Base-by-base conservation (phyloP, 345 rosid genomes). In the Rhodamnia argentea region DNA sequence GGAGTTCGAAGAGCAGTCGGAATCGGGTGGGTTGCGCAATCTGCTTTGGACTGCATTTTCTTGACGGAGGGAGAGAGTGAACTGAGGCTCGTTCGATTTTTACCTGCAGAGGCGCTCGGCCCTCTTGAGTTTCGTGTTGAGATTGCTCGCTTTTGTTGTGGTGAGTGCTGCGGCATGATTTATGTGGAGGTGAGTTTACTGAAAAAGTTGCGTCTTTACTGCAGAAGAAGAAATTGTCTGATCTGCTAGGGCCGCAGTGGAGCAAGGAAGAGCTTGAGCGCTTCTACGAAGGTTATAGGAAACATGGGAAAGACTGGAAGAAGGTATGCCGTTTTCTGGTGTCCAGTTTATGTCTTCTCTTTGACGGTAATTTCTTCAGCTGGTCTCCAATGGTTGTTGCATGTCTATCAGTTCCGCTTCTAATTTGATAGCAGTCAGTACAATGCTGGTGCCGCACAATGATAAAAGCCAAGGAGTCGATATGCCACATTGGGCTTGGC, bases 161-260 rank as follows among this genome's bases (percentile, higher is more conserved):
- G 42, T 26, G 6, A n/a, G 51, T 16, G 10, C 3, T n/a, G 55
- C n/a, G n/a, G n/a, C 20, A 52, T 52, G 55, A 52, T 4, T 52
- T 52, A 15, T 52, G 55, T 52, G 55, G 5, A 52, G 55, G 18
- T 12, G 75, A 29, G 75, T 62, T 62, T 29, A 10, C 18, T 86
- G 24, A 56, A 32, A 9, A 47, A 83, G 85, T 88, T 84, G 52
- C 87, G 85, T 87, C 88, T 26, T 70, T 83, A 58, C 76, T 83
- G 6, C 89, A 93, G 95, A 93, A 95, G 94, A 94, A 90, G 92
- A 97, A 95, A 86, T 89, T 94, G 86, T 86, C 98, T 86, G 96
- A 95, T 82, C 95, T 94, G 92, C 89, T 96, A 84, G 99, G 99
- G 84, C 92, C 97, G 86, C 98, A 95, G 76, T 98, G 99, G 99